Evolutionary conservation across 75 land plant species (phyloP), one percentile per base, ranked within the genome.

Genomic region (Adiantum capillusveneris): DNA sequence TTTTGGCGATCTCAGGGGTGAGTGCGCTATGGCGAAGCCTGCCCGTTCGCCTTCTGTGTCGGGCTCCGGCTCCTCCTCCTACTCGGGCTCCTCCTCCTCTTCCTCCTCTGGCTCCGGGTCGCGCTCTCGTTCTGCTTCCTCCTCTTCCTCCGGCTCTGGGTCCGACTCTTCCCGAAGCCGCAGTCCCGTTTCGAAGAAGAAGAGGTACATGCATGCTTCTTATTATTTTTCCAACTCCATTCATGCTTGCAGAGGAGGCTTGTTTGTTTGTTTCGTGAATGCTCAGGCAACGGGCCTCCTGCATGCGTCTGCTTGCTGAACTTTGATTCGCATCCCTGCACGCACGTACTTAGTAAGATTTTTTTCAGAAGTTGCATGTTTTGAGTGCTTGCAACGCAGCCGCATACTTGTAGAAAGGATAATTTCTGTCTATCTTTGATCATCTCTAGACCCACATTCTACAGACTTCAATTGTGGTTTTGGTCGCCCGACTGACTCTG

Each of bases 111-210:
- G 53, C 26, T 55, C 57, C 16, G n/a, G 31, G 11, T 55, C 57
- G n/a, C 18, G 31, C 16, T 55, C 57, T 26, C 2, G 24, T 2
- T 55, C 57, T 55, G 3, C 25, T 16, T 55, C 57, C 21, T 20
- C 27, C 21, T 55, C 57, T 2, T 26, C 27, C 16, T 55, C 57
- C 21, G 22, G 50, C 50, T 46, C 50, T 46, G 50, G 50, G 2
- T 46, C 54, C 26, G 63, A 51, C 21, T 58, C 56, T n/a, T 68
- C 70, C 31, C 59, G 70, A 26, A 68, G 70, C 30, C 70, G 70
- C 41, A 69, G 72, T 62, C 72, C 72, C 44, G 53, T 43, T 21
- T 44, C 41, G 11, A 56, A 43, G 36, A 46, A 46, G 22, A 46
- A 21, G 22, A 46, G 50, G 50, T 18, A 16, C 20, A 48, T 61